These are phyloP conservation scores for Pleurotus pulmonarius DNA, from an alignment of 768 basidiomycete genomes.

Conservation along the genomic window DNA sequence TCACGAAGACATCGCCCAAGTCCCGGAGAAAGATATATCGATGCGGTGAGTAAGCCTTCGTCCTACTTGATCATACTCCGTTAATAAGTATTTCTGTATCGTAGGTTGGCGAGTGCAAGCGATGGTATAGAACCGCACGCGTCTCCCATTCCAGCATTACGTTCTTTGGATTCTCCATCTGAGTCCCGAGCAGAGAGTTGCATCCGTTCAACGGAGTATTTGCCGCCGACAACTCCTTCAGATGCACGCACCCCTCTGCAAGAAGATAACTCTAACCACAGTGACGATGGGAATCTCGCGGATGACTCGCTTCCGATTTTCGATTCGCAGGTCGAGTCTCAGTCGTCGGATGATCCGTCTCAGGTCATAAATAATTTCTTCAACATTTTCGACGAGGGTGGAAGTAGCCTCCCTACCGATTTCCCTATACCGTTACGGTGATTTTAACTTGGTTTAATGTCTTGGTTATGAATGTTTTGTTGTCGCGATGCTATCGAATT, in stretches of 20 bases:
- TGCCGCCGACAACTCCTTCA: no score
- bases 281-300: neutral
- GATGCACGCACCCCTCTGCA: neutral
- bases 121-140: no score
- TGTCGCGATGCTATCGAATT: neutral
- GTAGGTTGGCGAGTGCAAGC: no score
- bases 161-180: no score
- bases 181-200: no score
- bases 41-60: no score
- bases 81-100: no score
- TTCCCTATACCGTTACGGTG: conserved; percentile 13
- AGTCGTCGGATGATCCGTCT: neutral
- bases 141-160: no score
- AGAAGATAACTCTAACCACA: neutral
- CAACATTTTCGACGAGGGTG: conserved; percentile 37
- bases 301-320: conserved; percentile 7
- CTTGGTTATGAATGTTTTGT: conserved; percentile 5
- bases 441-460: neutral
- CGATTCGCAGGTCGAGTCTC: neutral
- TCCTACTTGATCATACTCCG: no score
- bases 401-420: conserved; percentile 36
- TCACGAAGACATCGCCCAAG: conserved; percentile 33
- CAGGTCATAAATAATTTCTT: conserved; percentile 36
- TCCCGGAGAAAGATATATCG: conserved; percentile 31
- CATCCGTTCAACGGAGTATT: no score